Conservation (phyloP, 1,284 basidiomycete species). For the Rhodofomes roseus region DNA sequence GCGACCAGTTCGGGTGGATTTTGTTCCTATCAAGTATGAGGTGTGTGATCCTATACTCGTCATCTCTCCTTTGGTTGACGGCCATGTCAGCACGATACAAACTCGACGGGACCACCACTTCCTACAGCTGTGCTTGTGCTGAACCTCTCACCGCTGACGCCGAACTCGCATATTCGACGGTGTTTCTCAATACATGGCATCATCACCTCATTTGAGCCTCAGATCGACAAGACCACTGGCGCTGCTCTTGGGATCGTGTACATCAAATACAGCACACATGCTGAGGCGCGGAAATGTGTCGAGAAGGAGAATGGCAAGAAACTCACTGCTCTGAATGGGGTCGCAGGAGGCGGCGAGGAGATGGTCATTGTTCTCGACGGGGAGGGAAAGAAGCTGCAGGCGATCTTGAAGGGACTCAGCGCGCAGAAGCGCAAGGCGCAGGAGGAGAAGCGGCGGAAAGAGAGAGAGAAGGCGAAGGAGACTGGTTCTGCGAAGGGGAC, state of each 20-base stretch:
- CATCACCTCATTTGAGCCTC: constrained; percentile 72
- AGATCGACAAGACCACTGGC: constrained; percentile 79
- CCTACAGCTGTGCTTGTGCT: constrained; percentile 74
- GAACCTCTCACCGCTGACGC: constrained; percentile 70
- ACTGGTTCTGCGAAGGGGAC: constrained; percentile 20
- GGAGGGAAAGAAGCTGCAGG: constrained; percentile 53
- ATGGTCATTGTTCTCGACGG: constrained; percentile 62
- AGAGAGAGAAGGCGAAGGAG: constrained; percentile 26
- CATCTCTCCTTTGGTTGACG: constrained; percentile 4
- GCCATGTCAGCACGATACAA: constrained; percentile 62
- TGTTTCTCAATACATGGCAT: constrained; percentile 70
- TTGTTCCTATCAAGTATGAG: constrained; percentile 57
- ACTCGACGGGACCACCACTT: constrained; percentile 75
- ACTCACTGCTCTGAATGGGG: constrained; percentile 32
- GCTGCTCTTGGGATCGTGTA: constrained; percentile 82
- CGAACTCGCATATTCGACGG: constrained; percentile 60
- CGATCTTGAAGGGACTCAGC: constrained; percentile 59
- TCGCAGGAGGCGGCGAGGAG: constrained; percentile 30
- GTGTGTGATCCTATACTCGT: constrained; percentile 36
- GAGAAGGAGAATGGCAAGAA: constrained; percentile 57
- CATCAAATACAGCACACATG: constrained; percentile 62
- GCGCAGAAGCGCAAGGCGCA: constrained; percentile 46
- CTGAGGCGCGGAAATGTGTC: constrained; percentile 62
- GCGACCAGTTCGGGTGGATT: constrained; percentile 39
- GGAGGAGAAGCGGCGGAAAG: constrained; percentile 42